Evolutionary conservation across 2,329 filamentous ascomycete genomes (phyloP), one percentile per base, ranked within the genome.

Genomic region (Microcyclospora pomicola): DNA sequence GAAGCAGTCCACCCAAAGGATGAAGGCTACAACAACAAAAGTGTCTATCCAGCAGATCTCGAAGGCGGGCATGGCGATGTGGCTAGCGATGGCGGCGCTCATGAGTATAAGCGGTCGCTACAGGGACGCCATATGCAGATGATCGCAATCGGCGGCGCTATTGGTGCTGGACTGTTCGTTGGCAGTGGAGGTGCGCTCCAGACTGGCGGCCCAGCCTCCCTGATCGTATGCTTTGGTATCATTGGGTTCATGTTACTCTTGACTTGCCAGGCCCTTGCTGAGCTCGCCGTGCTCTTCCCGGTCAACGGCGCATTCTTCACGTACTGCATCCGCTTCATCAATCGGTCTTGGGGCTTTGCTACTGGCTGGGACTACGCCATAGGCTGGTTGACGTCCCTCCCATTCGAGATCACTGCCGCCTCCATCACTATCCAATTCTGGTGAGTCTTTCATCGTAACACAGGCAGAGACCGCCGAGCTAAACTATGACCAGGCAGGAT

Each of bases 51-150:
- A 24, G 19, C 19, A 24, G 19, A 24, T 24, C 19, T 24, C 5
- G 19, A 24, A 24, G 19, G 5, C 7, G 19, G 19, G 7, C 19
- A 24, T 7, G 19, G 7, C 7, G 19, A 24, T 24, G 19, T 24
- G 19, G 19, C 19, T 24, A 24, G 7, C 7, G 19, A 7, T 7
- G 19, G 5, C 19, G 19, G 19, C 19, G 7, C 19, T 24, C 19
- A 24, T 24, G 19, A 24, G 19, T 24, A 24, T 9, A 31, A 31
- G 14, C 4, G 30, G 14, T n/a, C 12, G 12, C 30, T 93, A 49
- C 91, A 92, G 62, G 77, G 78, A 14, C 72, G 86, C 34, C 88
- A 96, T 66, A 58, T 95, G 56, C 87, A 95, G 65, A 95, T 95
- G 88, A 95, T 95, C 67, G 88, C 88, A 11, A 93, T 95, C 49